Evolutionary conservation across 768 basidiomycete genomes (phyloP), one percentile per base, ranked within the genome.

Genomic region (Peribolospora baueri): DNA sequence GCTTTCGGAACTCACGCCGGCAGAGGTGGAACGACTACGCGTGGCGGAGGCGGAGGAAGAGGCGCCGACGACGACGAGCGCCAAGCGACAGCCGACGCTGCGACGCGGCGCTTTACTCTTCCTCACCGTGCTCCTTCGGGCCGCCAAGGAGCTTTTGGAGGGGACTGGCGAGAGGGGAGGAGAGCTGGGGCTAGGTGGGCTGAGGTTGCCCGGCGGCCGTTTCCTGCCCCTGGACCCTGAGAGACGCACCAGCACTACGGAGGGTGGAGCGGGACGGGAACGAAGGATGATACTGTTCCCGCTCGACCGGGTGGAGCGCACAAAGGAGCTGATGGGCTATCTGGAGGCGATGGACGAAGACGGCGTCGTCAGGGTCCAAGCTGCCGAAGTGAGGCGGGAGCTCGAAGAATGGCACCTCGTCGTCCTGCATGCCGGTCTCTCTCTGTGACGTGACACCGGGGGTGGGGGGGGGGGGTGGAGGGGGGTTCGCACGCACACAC

Each of bases 41-140:
- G 56, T 58, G 0, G 61, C 61, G 39, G 61, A 58, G 41, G 75
- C 78, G 65, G 63, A 69, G 2, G 69, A 78, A 42, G 80, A 83
- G 7, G 75, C 76, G 0, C 71, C 75, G 0, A 68, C 68, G 3
- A 70, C 79, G 60, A 58, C 81, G 0, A 84, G 79, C 25, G 25
- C 25, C 25, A 25, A 25, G 25, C 25, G 25, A 64, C 73, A 83
- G 50, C 84, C 90, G 1, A 74, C 84, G 1, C 70, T 95, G 3
- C 76, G 90, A 41, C 80, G 91, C 46, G 80, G 84, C 1, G 86
- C 84, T 0, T 64, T 93, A n/a, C 79, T 88, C 61, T 81, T 93
- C 64, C 71, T 91, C 47, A 71, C 77, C 0, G 63, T 80, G 7
- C 69, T 87, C 41, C 65, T 86, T n/a, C 73, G 74, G n/a, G 74